Conservation (phyloP, 1,284 basidiomycete genomes). For the Apiotrichum akiyoshidainum region DNA sequence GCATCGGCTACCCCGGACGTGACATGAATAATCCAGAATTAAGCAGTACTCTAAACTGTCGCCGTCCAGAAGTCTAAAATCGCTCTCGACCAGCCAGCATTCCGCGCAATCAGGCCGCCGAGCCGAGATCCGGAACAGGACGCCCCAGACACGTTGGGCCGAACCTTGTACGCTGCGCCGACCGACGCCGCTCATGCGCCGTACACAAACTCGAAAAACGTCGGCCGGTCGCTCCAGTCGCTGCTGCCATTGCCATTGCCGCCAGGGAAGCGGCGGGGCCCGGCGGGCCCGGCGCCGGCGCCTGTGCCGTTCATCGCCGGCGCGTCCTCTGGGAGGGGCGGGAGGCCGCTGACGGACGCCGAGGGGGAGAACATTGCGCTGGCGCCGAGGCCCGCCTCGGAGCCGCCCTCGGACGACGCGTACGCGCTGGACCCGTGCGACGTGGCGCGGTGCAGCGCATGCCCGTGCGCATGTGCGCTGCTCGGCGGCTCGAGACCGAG, state of each 20-base stretch:
- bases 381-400: slow-evolving; percentile 22
- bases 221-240: slow-evolving; percentile 40
- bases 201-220: slow-evolving; percentile 50
- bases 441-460: slow-evolving; percentile 14
- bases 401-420: slow-evolving; percentile 43
- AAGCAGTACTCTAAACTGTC: background rate
- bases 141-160: too few species aligned
- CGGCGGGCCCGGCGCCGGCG: too few species aligned
- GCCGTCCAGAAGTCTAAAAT: too few species aligned
- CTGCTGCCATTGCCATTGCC: slow-evolving; percentile 5
- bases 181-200: slow-evolving; percentile 23
- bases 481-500: background rate
- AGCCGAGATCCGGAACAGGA: too few species aligned
- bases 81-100: too few species aligned
- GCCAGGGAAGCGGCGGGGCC: slow-evolving; percentile 16
- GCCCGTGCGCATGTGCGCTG: background rate
- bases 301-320: background rate
- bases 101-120: background rate
- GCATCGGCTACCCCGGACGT: slow-evolving; percentile 5
- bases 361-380: slow-evolving; percentile 3
- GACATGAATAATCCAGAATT: too few species aligned
- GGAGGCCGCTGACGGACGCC: slow-evolving; percentile 2
- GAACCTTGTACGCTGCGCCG: too few species aligned
- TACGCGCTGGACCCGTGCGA: slow-evolving; percentile 35
- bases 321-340: background rate